Conservation (phyloP, 2,329 filamentous ascomycete genomes). For the Aureobasidium sp. region DNA sequence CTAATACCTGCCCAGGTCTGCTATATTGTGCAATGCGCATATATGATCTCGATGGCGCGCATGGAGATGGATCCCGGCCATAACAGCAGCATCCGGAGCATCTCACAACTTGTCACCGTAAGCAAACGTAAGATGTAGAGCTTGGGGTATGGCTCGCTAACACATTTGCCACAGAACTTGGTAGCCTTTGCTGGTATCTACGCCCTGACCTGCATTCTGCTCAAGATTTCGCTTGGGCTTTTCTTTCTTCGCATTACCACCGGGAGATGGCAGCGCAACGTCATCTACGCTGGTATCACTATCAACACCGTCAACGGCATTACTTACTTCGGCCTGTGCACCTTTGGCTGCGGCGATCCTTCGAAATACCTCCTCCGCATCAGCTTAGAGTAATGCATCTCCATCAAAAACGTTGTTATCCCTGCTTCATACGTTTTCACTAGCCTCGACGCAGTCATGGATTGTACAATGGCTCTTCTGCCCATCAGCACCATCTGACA, state of each 20-base stretch:
- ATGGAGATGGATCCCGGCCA: background rate
- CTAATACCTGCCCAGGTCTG: background rate
- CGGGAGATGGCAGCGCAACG: conserved; percentile 7
- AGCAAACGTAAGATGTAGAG: background rate
- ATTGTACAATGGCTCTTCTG: conserved; percentile 11
- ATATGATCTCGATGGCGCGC: background rate
- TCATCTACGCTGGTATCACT: background rate
- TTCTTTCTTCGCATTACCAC: conserved; percentile 15
- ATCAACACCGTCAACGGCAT: background rate
- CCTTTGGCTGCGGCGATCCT: background rate
- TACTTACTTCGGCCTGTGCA: background rate
- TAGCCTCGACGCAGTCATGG: conserved; percentile 11
- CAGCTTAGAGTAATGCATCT: conserved; percentile 1
- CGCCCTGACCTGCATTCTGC: conserved; percentile 5
- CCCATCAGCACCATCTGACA: conserved; percentile 10
- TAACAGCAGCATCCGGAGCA: background rate
- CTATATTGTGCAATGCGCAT: background rate
- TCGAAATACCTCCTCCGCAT: background rate
- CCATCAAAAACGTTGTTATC: background rate
- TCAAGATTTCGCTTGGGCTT: conserved; percentile 12
- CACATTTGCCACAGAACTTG: background rate
- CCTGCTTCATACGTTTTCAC: conserved; percentile 11
- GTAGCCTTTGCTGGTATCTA: conserved; percentile 8
- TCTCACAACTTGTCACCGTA: background rate
- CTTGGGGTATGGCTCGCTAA: background rate